A percentile compares a stretch with the other conserved stretches of the same genome.
phyloP scores from a whole-genome alignment of 2,329 filamentous ascomycete species.

The Penicillium aurantiogriseum region DNA sequence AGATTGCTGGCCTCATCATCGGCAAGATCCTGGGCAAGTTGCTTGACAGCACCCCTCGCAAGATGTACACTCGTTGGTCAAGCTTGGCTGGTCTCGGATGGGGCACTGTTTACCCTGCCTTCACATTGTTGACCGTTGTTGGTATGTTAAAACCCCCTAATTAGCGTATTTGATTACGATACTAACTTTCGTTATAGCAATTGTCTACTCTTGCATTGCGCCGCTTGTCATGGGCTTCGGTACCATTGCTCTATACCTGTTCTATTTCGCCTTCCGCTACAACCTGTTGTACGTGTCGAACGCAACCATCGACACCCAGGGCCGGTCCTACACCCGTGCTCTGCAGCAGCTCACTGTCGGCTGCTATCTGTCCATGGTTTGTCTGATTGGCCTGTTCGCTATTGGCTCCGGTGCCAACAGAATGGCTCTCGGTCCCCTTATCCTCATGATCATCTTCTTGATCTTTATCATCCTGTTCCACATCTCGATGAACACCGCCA shows the following conservation, averaged over 20 bases:
- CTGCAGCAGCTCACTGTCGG: conserved; percentile 82
- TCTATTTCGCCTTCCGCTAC: conserved; percentile 87
- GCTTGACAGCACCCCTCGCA: conserved; percentile 73
- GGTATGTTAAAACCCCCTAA: conserved; percentile 51
- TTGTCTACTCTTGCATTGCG: conserved; percentile 83
- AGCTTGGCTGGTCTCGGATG: conserved; percentile 71
- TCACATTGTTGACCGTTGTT: conserved; percentile 77
- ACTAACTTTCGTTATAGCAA: conserved; percentile 52
- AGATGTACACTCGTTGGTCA: conserved; percentile 76
- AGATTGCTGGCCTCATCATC: conserved; percentile 70
- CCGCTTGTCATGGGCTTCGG: conserved; percentile 83
- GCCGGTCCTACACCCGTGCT: conserved; percentile 81
- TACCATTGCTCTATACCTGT: conserved; percentile 71
- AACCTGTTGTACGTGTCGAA: conserved; percentile 87
- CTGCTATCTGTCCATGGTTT: conserved; percentile 77
- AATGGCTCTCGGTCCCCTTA: conserved; percentile 63
- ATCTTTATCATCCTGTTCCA: conserved; percentile 76
- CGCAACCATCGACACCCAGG: conserved; percentile 79
- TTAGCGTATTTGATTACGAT: background rate
- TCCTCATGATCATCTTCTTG: conserved; percentile 74
- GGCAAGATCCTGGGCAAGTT: conserved; percentile 72
- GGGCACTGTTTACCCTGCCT: conserved; percentile 79
- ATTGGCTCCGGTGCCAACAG: conserved; percentile 64
- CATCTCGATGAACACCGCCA: conserved; percentile 65
- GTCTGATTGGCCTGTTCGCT: conserved; percentile 80